Conservation (phyloP, 2,329 filamentous ascomycete species). For the Colletotrichum noveboracense region DNA sequence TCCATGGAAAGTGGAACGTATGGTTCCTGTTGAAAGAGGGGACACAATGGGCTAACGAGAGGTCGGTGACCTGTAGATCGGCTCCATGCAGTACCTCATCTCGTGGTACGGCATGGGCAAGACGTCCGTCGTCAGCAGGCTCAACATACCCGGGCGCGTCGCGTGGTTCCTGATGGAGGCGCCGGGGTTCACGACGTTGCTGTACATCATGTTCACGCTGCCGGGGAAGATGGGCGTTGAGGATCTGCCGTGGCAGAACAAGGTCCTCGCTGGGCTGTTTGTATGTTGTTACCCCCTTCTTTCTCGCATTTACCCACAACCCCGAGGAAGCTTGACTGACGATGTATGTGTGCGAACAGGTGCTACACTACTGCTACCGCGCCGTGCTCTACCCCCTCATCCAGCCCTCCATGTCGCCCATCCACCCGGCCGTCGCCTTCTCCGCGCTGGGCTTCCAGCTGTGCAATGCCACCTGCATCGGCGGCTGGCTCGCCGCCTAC, state of each 20-base stretch:
- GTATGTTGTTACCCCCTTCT: slow-evolving; percentile 33
- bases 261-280: slow-evolving; percentile 74
- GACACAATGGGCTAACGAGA: background rate
- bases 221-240: slow-evolving; percentile 61
- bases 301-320: rapidly evolving
- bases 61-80: slow-evolving; percentile 57
- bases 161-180: slow-evolving; percentile 91
- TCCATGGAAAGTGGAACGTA: background rate
- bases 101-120: slow-evolving; percentile 92
- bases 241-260: slow-evolving; percentile 77
- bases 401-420: slow-evolving; percentile 91
- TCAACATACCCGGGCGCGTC: slow-evolving; percentile 89
- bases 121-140: slow-evolving; percentile 73
- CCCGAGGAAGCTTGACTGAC: background rate
- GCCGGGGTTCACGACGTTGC: slow-evolving; percentile 75
- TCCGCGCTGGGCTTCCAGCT: slow-evolving; percentile 77
- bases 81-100: slow-evolving; percentile 75
- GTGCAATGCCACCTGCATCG: slow-evolving; percentile 78
- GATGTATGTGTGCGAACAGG: slow-evolving; percentile 41
- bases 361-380: slow-evolving; percentile 90
- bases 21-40: background rate
- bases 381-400: slow-evolving; percentile 82
- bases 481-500: slow-evolving; percentile 83
- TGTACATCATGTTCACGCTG: slow-evolving; percentile 79
- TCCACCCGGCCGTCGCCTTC: slow-evolving; percentile 72